Base-by-base conservation (phyloP, 208 protist species). In the Borovskyia barvae region DNA sequence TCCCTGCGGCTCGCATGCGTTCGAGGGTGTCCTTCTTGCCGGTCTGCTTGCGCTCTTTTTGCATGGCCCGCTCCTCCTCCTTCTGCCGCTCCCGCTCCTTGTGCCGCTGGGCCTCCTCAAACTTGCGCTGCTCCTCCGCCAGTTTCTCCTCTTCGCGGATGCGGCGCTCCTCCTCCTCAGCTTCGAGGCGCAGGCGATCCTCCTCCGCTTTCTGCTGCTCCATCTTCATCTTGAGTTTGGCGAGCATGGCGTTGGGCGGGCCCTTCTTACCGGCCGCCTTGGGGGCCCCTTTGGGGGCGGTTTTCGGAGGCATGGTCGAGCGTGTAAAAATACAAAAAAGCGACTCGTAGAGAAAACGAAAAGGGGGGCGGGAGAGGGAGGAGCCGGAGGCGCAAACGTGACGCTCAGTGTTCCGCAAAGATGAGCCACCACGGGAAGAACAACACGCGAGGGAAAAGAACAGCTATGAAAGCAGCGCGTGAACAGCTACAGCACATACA, bases 211-310 rank as follows among this genome's bases (percentile, higher is more conserved):
- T 80, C 65, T 94, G 80, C 69, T 81, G 73, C 71, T 94, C 88
- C 84, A 93, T 93, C 78, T 93, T 85, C 73, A 82, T 77, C 70
- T 96, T 96, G 19, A 96, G 69, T 72, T 93, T 90, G 14, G 87
- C 87, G n/a, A 95, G 43, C 83, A 92, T 90, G 11, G 77, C 83
- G 33, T 74, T 64, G 9, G 86, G 80, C 26, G 82, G 77, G 42
- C 82, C 85, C 68, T 93, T 93, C 69, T 87, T 89, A 41, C 65
- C 84, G 17, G 65, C 85, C 37, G 70, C 74, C 66, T 85, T 91
- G 52, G 85, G 86, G 5, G 70, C 72, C 1, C 72, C 80, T 64
- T 94, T 94, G 25, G 72, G 72, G 42, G 69, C 84, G n/a, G n/a
- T n/a, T 58, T 92, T 92, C 5, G 85, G 90, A 14, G 86, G 90